Conservation (phyloP, 148 eudicot species). For the Arctostaphylos glauca region DNA sequence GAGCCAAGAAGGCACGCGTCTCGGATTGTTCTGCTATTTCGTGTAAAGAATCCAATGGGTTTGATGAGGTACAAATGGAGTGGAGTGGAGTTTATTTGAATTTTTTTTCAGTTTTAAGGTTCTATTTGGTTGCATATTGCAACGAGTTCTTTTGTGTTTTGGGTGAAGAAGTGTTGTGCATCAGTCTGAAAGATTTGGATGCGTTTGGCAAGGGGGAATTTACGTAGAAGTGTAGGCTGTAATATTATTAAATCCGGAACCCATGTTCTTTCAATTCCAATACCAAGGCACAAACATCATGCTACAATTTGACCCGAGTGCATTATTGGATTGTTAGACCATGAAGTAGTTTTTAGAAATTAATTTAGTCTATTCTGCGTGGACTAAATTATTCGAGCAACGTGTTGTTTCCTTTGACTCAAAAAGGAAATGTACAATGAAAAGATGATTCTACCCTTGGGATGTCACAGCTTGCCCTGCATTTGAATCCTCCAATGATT, state of each 20-base stretch:
- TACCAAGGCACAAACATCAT: not conserved
- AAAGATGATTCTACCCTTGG: too few species aligned
- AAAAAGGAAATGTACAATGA: too few species aligned
- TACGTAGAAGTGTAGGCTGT: not conserved
- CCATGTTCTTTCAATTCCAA: not conserved
- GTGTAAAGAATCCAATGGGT: conserved; percentile 18
- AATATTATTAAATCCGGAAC: not conserved
- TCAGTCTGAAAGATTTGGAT: not conserved
- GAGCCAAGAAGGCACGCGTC: conserved; percentile 39
- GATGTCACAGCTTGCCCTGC: too few species aligned
- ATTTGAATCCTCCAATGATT: too few species aligned
- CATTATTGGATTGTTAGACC: too few species aligned
- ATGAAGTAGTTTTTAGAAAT: too few species aligned
- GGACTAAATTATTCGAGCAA: too few species aligned
- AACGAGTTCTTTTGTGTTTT: not conserved
- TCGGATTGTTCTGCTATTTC: conserved; percentile 24
- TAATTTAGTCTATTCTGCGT: too few species aligned
- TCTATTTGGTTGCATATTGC: not conserved
- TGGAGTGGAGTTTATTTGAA: not conserved
- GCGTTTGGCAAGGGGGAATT: not conserved
- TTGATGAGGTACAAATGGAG: conserved; percentile 49
- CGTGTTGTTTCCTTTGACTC: too few species aligned
- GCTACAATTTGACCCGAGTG: too few species aligned
- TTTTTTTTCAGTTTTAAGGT: not conserved
- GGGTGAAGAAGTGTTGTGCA: not conserved